phyloP scores from a whole-genome alignment of 768 basidiomycete genomes.

The Russula virescens region DNA sequence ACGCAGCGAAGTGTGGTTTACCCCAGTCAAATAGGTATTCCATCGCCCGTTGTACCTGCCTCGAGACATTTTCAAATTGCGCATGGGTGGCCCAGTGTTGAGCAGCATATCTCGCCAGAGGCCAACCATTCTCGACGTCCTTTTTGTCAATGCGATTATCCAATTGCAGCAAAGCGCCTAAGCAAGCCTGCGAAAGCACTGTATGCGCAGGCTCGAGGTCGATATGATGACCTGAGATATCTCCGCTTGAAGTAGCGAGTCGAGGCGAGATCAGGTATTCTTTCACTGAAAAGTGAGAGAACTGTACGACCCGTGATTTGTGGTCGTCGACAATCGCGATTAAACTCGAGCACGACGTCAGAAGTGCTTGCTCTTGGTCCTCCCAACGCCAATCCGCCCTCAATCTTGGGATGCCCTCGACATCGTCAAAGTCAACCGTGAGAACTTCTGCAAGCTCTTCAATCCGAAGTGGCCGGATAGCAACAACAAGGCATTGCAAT shows the following conservation, averaged over 20 bases:
- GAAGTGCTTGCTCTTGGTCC: background rate
- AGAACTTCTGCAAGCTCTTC: constrained; percentile 8
- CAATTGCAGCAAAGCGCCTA: background rate
- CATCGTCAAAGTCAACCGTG: background rate
- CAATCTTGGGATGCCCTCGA: background rate
- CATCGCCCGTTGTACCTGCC: background rate
- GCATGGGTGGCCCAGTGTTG: background rate
- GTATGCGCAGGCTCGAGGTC: background rate
- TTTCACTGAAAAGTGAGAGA: constrained; percentile 8
- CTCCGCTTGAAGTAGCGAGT: background rate
- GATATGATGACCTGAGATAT: background rate
- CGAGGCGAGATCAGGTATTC: background rate
- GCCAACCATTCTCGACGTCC: background rate
- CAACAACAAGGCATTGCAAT: background rate
- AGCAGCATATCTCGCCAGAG: background rate
- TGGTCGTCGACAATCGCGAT: background rate
- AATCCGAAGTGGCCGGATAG: background rate
- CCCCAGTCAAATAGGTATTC: background rate
- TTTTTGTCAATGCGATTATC: background rate
- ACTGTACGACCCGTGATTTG: background rate
- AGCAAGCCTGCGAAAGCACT: background rate
- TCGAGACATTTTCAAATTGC: background rate
- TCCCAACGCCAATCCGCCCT: background rate
- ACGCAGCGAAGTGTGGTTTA: background rate
- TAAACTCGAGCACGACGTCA: background rate